Evolutionary conservation across 1,284 basidiomycete genomes (phyloP), one percentile per base, ranked within the genome.

Genomic region (Fomitopsis palustris): DNA sequence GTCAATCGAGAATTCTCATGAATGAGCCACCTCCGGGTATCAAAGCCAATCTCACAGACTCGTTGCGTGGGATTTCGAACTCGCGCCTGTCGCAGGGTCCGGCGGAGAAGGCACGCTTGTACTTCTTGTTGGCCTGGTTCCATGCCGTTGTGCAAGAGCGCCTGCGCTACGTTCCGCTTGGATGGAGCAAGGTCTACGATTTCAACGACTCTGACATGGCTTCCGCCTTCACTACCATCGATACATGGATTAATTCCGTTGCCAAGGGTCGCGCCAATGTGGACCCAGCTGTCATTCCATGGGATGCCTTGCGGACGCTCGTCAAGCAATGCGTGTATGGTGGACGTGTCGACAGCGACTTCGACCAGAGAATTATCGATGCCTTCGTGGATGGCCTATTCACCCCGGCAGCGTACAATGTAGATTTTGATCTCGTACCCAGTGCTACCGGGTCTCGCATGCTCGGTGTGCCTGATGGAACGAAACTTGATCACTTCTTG

Each of bases 111-210:
- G 81, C 88, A 17, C 86, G 95, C 5, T 73, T 97, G 27, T 96
- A 96, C 74, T 96, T 96, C 87, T 78, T 97, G 39, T 84, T 98
- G n/a, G 93, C 95, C 2, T 98, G 95, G 95, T 96, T 98, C 86
- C 96, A 98, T 70, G 95, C 96, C 17, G 85, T 98, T 25, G 88
- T 98, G 0, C 95, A 97, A 75, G 96, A 98, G 74, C 93, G 96
- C 64, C 80, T 98, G 25, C 92, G 96, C 43, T 98, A 97, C 71
- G 91, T 90, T 9, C 96, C 96, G 5, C 80, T 98, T 25, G 95
- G 96, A 0, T 98, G 95, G 94, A 95, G 90, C 70, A 95, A 97
- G 77, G 82, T 83, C 0, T 98, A 98, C 75, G 96, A 98, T 73
- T 98, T 98, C 83, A 98, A 98, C 74, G 95, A 98, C 72, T 96